Evolutionary conservation across 805 yeast species (phyloP).

Genomic region (Candida ponderosae): DNA sequence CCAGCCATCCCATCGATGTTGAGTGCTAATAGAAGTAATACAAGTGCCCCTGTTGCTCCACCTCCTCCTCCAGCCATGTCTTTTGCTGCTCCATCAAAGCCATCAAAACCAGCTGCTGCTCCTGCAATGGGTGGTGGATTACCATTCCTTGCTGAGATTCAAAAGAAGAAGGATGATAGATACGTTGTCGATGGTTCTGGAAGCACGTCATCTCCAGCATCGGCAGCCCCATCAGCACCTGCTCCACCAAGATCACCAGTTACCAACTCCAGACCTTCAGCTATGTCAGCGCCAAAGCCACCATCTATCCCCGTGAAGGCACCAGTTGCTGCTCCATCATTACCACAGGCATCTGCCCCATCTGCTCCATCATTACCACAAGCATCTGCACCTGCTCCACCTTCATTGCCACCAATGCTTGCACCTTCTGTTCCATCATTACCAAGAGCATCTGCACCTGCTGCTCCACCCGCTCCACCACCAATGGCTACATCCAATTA

Average conservation of each 20-base stretch:
- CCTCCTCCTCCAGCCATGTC: constrained; percentile 6
- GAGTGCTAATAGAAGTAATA: constrained; percentile 19
- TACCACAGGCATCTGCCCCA: constrained; percentile 13
- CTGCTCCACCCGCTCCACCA: constrained; percentile 8
- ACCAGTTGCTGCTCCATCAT: constrained; percentile 4
- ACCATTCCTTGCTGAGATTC: constrained; percentile 42
- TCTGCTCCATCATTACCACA: constrained; percentile 15
- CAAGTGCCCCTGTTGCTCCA: constrained; percentile 6
- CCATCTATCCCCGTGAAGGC: constrained; percentile 10
- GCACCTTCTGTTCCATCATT: constrained; percentile 19
- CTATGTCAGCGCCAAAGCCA: constrained; percentile 3
- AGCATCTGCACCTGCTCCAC: constrained; percentile 21
- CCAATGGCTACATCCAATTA: constrained; percentile 5
- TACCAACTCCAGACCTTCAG: constrained; percentile 1
- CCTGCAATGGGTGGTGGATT: constrained; percentile 25
- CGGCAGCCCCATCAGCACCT: constrained; percentile 8
- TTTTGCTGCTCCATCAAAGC: constrained; percentile 12
- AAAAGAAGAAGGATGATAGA: constrained; percentile 37
- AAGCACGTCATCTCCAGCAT: constrained; percentile 7
- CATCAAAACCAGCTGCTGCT: too few relatives aligned
- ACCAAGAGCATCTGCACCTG: constrained; percentile 19
- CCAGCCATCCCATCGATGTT: constrained; percentile 2
- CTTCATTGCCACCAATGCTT: constrained; percentile 9
- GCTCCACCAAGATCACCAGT: constrained; percentile 6
- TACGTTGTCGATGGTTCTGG: constrained; percentile 30